Evolutionary conservation across 2,329 filamentous ascomycete genomes (phyloP), one percentile per base, ranked within the genome.

Genomic region (Escovopsis sp.): DNA sequence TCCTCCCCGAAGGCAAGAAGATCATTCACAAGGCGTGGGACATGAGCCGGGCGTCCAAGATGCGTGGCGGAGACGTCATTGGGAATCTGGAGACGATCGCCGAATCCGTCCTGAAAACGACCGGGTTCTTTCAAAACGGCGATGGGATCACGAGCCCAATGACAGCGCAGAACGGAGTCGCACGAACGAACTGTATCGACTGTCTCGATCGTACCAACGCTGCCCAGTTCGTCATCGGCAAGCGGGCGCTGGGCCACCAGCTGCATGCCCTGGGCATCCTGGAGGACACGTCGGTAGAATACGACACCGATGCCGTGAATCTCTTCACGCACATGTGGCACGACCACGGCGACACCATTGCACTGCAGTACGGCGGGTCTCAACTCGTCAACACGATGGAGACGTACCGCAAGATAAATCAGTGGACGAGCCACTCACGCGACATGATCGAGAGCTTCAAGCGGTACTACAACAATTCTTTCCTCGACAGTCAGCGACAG

Each of bases 401-500:
- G 50, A 98, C 91, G 4, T 98, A 98, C 60, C 83, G 91, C 44
- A 96, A 96, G 63, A 94, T 95, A 59, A 96, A 96, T 51, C 89
- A 96, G 59, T 98, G 91, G 91, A 94, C 87, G 23, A 94, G 86
- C 53, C 87, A 94, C 59, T 95, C 89, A 3, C 76, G 91, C 51
- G 91, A 98, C 60, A 96, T 98, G 89, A 88, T 98, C 19, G 91
- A 98, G 64, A 94, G 86, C 59, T 95, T 98, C 68, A 98, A 96
- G 61, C 77, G 91, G 26, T 98, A 96, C 60, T 98, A 98, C 62
- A 94, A 96, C 64, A 98, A 98, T 57, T 94, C 89, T 0, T 98
- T 98, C 59, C 73, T 98, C 8, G 91, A 98, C 59, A 88, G 83
- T n/a, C 91, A 98, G 58, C 79, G 91, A 30, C 91, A 98, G 62